Base-by-base conservation (phyloP, 441 rosid genomes). In the Monsonia emarginata region DNA sequence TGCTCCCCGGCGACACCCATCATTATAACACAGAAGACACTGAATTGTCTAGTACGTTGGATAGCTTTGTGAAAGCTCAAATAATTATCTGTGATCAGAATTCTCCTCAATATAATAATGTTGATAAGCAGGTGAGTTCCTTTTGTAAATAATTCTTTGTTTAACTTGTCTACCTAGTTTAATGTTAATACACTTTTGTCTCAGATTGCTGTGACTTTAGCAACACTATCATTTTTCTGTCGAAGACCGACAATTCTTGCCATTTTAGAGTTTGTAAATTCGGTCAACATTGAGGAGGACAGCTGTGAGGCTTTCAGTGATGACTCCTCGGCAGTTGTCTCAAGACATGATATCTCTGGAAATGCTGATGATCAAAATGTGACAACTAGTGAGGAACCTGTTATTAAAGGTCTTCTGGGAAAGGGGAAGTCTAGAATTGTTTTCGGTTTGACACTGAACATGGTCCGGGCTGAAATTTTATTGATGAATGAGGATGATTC, bases 241-340 rank as follows among this genome's bases (percentile, higher is more conserved):
- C 96, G 96, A 60, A 85, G 99, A 79, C 96, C 89, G 40, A 95
- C 99, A 65, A 82, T 95, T 76, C 82, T 91, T 81, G 99, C 99
- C 54, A 80, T 95, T 71, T 82, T 91, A 91, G 93, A 95, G 64
- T 91, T 95, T 82, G 86, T 83, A 38, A 82, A 82, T 82, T 89
- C 97, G 56, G 80, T 91, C 63, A 86, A 73, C 73, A 74, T 76
- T n/a, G 84, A 89, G 65, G 90, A 86, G 72, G 88, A 82, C 69
- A 84, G 78, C 63, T 69, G 74, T 73, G 89, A 83, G 74, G 79
- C 85, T 75, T 79, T 79, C 71, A 79, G 73, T 67, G 97, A 84
- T 69, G 71, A 61, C 82, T 87, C 91, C 75, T 80, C 82, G 3
- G 78, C 82, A 71, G 81, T 76, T 57, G 60, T 65, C 28, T 74